Base-by-base conservation (phyloP, 2,329 filamentous ascomycete genomes). In the Zalaria obscura region DNA sequence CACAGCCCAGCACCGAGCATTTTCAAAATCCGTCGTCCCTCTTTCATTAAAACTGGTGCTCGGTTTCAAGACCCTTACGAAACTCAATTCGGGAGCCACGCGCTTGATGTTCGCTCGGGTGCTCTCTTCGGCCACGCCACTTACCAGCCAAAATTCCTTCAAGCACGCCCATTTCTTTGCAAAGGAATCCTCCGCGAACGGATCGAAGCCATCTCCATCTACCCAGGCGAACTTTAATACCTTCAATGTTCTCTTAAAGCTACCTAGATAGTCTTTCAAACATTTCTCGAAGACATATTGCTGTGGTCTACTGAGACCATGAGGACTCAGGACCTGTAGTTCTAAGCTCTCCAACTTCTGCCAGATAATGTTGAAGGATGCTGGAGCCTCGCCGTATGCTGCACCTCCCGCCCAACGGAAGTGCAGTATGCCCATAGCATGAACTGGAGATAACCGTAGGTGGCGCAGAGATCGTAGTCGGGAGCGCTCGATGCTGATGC, bases 371-470 rank as follows among this genome's bases (percentile, higher is more conserved):
- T 34, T 9, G 6, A 31, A 25, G 4, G 34, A 39, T 38, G 39
- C 33, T 26, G 45, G 34, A 8, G 45, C 40, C 26, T 46, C 35
- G 10, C 47, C 41, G 29, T 55, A 54, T 5, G 53, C 51, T 11
- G 45, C 47, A 27, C 55, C 49, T 26, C 52, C 48, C 6, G 46
- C 40, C 55, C 57, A 59, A 31, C 57, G 55, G 18, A 59, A 46
- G 37, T 56, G 55, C 7, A 60, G 27, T 33, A 60, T 52, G 35
- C 55, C 54, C 40, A 55, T 53, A 5, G 51, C 50, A 37, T 57
- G 54, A 10, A 57, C 43, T 1, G 57, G 55, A 6, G 38, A 26
- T 8, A 58, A 27, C 3, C 40, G 44, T 2, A 60, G 28, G 3
- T 44, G 45, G 25, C 44, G 46, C 3, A 59, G 43, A 5, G 49